phyloP scores from a whole-genome alignment of 257 asterid genomes.

The Solanum pinnatisectum region DNA sequence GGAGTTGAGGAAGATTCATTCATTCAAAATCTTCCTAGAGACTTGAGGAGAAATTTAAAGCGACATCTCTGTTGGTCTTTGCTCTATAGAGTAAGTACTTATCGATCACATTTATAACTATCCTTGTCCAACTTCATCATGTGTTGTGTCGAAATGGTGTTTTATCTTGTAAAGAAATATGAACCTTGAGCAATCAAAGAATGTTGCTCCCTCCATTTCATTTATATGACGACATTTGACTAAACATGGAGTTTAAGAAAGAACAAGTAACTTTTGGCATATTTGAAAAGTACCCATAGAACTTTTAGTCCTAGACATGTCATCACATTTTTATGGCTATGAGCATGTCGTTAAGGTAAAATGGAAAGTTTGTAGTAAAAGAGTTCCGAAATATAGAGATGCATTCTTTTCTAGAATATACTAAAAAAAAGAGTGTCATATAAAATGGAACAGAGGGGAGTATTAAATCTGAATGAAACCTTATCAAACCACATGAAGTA shows the following conservation, averaged over 20 bases:
- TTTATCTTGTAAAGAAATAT: not conserved
- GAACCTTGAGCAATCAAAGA: not conserved
- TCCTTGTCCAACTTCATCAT: not conserved
- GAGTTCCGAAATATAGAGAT: not conserved
- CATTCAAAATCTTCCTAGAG: not conserved
- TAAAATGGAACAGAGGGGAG: not conserved
- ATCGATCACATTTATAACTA: not conserved
- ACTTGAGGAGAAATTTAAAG: not conserved
- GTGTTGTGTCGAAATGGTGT: not conserved
- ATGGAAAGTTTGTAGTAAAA: not conserved
- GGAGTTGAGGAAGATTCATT: not conserved
- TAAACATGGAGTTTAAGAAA: not conserved
- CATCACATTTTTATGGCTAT: not conserved
- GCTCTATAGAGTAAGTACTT: not conserved
- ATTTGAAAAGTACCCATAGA: not conserved
- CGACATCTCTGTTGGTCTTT: not conserved
- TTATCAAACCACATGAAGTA: not conserved
- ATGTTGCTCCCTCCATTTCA: not conserved
- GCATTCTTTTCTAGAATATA: not conserved
- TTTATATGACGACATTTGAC: not conserved
- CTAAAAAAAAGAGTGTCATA: not conserved
- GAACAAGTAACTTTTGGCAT: not conserved
- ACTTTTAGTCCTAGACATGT: not conserved
- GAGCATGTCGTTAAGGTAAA: not conserved
- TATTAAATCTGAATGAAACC: not conserved